Base-by-base conservation (phyloP, 2,329 filamentous ascomycete genomes). In the Thielaviopsis euricoi region DNA sequence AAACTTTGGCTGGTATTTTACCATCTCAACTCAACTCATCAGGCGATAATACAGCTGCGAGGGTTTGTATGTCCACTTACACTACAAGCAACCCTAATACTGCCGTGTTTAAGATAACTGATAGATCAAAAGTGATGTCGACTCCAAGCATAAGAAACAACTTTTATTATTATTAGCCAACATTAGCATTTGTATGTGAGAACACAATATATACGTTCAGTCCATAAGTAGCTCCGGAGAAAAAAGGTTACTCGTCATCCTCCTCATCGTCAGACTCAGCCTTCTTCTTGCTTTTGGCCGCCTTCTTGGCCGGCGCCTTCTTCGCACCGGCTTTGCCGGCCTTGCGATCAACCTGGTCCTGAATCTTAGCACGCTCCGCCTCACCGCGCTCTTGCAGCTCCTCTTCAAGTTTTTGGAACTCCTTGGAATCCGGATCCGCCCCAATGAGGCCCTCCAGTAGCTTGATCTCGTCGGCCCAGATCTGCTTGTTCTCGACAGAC, bases 381-480 rank as follows among this genome's bases (percentile, higher is more conserved):
- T 74, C 76, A 0, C 93, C 93, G 65, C 80, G 74, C 43, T 78
- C 80, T 59, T 85, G 77, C 63, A 97, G 68, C 54, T 80, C 75
- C 59, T 70, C 68, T 63, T 89, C 88, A 56, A 87, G 70, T 13
- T 73, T 69, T 63, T 70, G 73, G 67, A 96, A 96, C 64, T 87
- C 83, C 9, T 83, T 76, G n/a, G 80, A 75, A 40, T 89, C 85
- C 0, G 80, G 68, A 67, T 96, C 86, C 80, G 90, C 88, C 7
- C 84, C 91, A 48, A 96, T 85, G 55, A 98, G 74, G 52, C 82
- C 82, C 71, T 98, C 93, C 5, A 98, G 77, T 62, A 97, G 74
- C 73, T 96, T 96, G 71, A 98, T 97, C 73, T 98, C 93, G 52
- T 83, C 78, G 0, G 90, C 89, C 90, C 91, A 97, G 17, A 96